Percentiles rank a stretch among this genome's conserved stretches.
phyloP scores from a whole-genome alignment of 768 basidiomycete species.

The Amanita rubescens region DNA sequence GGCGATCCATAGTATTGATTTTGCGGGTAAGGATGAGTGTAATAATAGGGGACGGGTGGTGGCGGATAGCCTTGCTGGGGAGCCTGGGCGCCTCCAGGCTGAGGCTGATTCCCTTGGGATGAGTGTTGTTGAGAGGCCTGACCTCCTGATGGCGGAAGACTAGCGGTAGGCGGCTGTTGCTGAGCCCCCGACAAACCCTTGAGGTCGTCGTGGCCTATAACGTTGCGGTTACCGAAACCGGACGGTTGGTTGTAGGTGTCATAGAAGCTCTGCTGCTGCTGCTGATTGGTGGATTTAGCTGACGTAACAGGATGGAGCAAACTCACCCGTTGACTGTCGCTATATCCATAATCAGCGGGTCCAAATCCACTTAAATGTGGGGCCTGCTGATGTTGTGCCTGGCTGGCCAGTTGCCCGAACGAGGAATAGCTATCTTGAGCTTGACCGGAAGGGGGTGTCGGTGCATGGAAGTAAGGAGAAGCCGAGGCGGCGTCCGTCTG shows the following conservation, averaged over 20 bases:
- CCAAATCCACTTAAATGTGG: constrained; percentile 51
- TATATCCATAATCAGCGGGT: constrained; percentile 61
- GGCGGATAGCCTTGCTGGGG: constrained; percentile 63
- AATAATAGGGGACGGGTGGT: constrained; percentile 52
- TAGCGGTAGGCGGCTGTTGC: constrained; percentile 38
- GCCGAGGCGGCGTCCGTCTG: constrained; percentile 44
- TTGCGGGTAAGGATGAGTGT: constrained; percentile 65
- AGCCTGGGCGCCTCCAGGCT: constrained; percentile 52
- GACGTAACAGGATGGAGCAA: constrained; percentile 3
- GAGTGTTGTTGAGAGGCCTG: constrained; percentile 53
- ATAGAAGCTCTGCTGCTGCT: constrained; percentile 57
- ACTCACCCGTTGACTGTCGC: constrained; percentile 59
- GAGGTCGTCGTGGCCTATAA: constrained; percentile 58
- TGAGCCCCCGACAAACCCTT: constrained; percentile 61
- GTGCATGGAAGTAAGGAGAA: constrained; percentile 66
- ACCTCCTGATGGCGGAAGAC: constrained; percentile 44
- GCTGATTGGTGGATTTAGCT: constrained; percentile 8
- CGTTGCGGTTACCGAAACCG: constrained; percentile 56
- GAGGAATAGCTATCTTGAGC: constrained; percentile 57
- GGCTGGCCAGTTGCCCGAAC: constrained; percentile 55
- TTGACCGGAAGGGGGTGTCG: constrained; percentile 65
- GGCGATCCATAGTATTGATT: constrained; percentile 72
- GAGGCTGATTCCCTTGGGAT: constrained; percentile 48
- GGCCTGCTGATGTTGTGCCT: constrained; percentile 54
- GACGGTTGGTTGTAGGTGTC: constrained; percentile 63